phyloP scores from a whole-genome alignment of 1,284 basidiomycete genomes.

The Irpex lacteus region DNA sequence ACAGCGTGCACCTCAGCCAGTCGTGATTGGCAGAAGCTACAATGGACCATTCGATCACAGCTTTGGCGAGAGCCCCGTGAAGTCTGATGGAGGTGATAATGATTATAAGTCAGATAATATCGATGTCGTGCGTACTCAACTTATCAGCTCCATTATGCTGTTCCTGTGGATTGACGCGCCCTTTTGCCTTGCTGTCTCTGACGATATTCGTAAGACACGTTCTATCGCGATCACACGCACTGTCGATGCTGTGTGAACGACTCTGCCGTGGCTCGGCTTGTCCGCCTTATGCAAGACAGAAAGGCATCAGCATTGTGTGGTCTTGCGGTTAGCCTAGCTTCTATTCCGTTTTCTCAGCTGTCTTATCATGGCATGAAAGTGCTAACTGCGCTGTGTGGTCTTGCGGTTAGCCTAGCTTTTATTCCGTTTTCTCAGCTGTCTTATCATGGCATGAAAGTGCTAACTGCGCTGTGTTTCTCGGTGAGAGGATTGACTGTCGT shows the following conservation, averaged over 20 bases:
- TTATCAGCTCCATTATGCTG: not conserved
- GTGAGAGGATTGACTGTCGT: no score
- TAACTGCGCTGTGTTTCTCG: no score
- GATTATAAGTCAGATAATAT: not conserved
- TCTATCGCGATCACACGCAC: not conserved
- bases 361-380: no score
- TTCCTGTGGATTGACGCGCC: not conserved
- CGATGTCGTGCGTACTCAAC: not conserved
- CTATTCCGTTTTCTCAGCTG: no score
- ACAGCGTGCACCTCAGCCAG: not conserved
- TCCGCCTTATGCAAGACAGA: no score
- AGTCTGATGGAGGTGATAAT: not conserved
- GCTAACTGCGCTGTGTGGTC: no score
- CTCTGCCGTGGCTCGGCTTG: no score
- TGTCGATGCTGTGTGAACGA: not conserved
- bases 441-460: no score
- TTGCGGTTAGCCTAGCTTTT: no score
- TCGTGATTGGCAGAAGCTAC: not conserved
- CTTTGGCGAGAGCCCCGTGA: not conserved
- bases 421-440: no score
- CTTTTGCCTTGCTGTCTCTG: not conserved
- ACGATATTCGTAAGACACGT: not conserved
- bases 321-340: no score
- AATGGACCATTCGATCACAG: not conserved
- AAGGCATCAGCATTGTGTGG: no score